A percentile compares a stretch with the other conserved stretches of the same genome.
These are phyloP conservation scores for Setaria viridis DNA, from an alignment of 202 grass and related monocot genomes.

Conservation along the genomic window DNA sequence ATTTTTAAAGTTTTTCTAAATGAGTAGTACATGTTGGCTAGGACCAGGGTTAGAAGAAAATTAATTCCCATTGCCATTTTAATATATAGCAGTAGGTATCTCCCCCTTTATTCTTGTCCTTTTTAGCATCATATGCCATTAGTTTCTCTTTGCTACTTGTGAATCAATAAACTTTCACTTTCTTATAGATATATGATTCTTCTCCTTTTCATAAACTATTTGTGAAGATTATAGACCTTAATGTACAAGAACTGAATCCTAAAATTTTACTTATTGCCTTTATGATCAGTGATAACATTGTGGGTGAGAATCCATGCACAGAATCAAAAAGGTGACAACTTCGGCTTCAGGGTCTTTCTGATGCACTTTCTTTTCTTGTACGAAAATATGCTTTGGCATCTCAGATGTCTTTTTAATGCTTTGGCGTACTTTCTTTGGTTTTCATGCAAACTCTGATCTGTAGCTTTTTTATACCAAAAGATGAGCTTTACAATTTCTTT, in stretches of 20 bases:
- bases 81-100: constrained; percentile 2
- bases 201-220: constrained; percentile 1
- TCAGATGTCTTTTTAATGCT: not conserved
- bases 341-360: constrained; percentile 18
- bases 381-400: constrained; percentile 19
- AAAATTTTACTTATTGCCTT: not conserved
- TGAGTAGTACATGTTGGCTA: not conserved
- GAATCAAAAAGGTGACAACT: constrained; percentile 20
- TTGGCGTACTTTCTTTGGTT: constrained; percentile 6
- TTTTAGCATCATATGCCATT: constrained; percentile 11
- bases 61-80: not conserved
- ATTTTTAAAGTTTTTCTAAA: constrained; percentile 17
- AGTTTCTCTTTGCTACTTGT: constrained; percentile 6
- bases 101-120: constrained; percentile 35
- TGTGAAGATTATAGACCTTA: constrained; percentile 2
- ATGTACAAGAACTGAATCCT: not conserved
- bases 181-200: not conserved
- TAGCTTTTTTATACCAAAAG: not conserved
- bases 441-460: not conserved
- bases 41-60: not conserved
- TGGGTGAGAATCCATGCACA: constrained; percentile 12
- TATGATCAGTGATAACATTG: constrained; percentile 32
- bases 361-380: constrained; percentile 2
- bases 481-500: not conserved
- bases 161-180: not conserved